phyloP scores from a whole-genome alignment of 169 alveolate species.

The Plasmodium falciparum region DNA sequence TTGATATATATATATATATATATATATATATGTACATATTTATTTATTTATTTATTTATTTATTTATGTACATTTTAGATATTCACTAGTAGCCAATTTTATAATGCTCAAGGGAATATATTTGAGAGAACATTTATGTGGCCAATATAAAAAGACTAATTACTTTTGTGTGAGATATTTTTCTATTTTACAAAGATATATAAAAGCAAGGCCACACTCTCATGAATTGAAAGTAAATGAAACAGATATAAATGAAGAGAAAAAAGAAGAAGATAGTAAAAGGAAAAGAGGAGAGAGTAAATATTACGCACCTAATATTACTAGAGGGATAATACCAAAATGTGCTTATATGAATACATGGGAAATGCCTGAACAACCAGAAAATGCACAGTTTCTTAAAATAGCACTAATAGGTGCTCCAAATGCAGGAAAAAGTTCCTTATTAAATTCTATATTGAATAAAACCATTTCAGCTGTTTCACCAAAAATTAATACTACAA shows the following conservation, averaged over 20 bases:
- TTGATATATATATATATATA: too few relatives aligned
- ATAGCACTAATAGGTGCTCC: constrained; percentile 90
- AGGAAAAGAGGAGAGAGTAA: constrained; percentile 17
- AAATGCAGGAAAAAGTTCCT: constrained; percentile 90
- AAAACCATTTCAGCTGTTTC: constrained; percentile 89
- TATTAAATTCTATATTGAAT: constrained; percentile 86
- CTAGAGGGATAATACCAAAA: constrained; percentile 76
- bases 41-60: too few relatives aligned
- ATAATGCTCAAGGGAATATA: too few relatives aligned
- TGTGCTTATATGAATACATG: constrained; percentile 79
- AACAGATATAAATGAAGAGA: constrained; percentile 26
- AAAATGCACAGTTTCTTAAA: constrained; percentile 77
- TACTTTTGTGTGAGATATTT: constrained; percentile 15
- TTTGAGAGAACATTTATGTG: background rate
- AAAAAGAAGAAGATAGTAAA: constrained; percentile 28
- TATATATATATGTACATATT: too few relatives aligned
- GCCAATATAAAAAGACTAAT: background rate
- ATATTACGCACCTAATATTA: constrained; percentile 69
- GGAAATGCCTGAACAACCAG: constrained; percentile 83
- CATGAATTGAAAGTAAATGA: constrained; percentile 56
- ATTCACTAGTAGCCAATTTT: too few relatives aligned
- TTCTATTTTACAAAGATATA: constrained; percentile 70
- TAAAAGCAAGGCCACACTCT: constrained; percentile 73
- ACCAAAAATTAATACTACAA: constrained; percentile 91
- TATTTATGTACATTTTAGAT: too few relatives aligned